phyloP scores from a whole-genome alignment of 208 protist genomes.

The Zelonia costaricensis region DNA sequence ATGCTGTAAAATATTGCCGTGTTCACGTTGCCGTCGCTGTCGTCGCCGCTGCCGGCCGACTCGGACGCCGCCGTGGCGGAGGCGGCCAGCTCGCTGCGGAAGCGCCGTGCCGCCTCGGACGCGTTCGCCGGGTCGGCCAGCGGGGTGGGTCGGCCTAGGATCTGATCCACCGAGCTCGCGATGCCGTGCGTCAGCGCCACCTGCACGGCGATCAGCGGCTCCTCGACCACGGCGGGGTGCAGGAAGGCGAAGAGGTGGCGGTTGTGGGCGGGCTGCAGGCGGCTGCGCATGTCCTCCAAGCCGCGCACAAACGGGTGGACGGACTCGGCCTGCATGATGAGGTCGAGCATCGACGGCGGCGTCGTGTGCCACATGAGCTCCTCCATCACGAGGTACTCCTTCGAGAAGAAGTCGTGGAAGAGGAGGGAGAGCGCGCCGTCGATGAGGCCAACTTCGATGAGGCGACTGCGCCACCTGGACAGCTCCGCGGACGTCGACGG shows the following conservation, averaged over 20 bases:
- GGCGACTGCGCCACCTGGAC: conserved; percentile 47
- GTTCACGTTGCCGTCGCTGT: conserved; percentile 48
- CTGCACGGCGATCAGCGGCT: conserved; percentile 85
- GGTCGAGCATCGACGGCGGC: conserved; percentile 68
- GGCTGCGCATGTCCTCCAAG: conserved; percentile 66
- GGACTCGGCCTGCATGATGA: conserved; percentile 69
- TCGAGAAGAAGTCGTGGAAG: conserved; percentile 79
- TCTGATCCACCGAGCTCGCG: conserved; percentile 53
- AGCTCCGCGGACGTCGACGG: conserved; percentile 21
- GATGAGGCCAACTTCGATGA: conserved; percentile 55
- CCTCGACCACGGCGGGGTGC: conserved; percentile 78
- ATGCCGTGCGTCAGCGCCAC: conserved; percentile 75
- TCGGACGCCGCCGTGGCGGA: background rate
- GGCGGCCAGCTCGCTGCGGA: conserved; percentile 9
- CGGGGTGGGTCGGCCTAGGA: conserved; percentile 56
- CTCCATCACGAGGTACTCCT: conserved; percentile 84
- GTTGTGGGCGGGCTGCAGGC: conserved; percentile 63
- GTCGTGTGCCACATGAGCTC: conserved; percentile 84
- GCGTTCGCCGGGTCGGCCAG: conserved; percentile 34
- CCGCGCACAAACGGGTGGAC: conserved; percentile 75
- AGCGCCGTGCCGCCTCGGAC: conserved; percentile 12
- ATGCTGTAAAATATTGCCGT: conserved; percentile 92
- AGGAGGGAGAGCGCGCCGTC: conserved; percentile 56
- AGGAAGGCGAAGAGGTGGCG: conserved; percentile 84
- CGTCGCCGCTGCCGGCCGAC: background rate